These are phyloP conservation scores for Ephemerocybe angulata DNA, from an alignment of 768 basidiomycete species.

Conservation along the genomic window DNA sequence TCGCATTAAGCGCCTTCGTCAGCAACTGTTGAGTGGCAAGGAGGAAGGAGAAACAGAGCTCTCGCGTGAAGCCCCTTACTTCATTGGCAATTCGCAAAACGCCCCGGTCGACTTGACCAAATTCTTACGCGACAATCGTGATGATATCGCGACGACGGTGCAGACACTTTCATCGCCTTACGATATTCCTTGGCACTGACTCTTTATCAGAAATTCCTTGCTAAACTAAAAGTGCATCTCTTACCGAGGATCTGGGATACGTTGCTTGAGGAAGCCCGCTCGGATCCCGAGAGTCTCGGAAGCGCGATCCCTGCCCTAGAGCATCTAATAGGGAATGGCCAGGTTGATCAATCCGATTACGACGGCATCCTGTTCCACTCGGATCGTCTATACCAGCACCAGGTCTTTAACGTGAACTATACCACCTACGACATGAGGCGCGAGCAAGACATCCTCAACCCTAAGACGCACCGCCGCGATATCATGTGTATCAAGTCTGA, in stretches of 20 bases:
- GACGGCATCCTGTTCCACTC: neutral
- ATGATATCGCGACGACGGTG: neutral
- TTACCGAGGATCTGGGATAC: neutral
- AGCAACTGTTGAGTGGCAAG: neutral
- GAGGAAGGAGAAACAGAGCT: neutral
- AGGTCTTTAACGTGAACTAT: constrained; percentile 13
- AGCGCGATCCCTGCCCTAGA: neutral
- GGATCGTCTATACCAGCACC: constrained; percentile 10
- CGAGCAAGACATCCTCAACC: constrained; percentile 16
- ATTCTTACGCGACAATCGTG: neutral
- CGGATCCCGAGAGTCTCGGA: neutral
- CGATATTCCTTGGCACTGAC: neutral
- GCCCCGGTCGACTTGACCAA: neutral
- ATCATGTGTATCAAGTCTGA: neutral
- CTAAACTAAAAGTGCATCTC: neutral
- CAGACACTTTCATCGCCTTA: neutral
- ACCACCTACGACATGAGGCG: constrained; percentile 16
- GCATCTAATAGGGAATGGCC: neutral
- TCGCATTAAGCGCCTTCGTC: neutral
- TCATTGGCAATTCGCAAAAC: constrained; percentile 2
- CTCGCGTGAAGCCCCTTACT: neutral
- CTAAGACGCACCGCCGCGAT: neutral
- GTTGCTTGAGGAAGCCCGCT: neutral
- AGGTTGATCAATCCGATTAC: neutral
- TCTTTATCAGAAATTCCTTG: neutral